Percentiles rank a stretch among this genome's conserved stretches.
Conservation (phyloP, 768 basidiomycete species). For the Serendipita sp. region DNA sequence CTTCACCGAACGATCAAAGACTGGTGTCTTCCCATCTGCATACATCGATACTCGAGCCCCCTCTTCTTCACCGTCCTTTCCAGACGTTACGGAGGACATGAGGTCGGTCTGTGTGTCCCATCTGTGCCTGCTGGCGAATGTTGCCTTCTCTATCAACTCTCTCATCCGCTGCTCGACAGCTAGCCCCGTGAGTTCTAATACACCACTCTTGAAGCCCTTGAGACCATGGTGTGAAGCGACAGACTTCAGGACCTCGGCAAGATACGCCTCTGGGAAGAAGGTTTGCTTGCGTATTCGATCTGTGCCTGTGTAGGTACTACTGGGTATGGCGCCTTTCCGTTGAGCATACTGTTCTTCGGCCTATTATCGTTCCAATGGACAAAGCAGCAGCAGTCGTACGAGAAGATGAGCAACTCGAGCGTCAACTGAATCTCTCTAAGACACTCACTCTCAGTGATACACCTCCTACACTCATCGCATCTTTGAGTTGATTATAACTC, state of each 20-base stretch:
- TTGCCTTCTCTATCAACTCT: conserved; percentile 51
- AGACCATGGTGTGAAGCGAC: conserved; percentile 56
- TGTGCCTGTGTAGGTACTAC: conserved; percentile 6
- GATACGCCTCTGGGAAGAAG: conserved; percentile 46
- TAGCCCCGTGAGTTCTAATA: conserved; percentile 62
- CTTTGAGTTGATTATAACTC: neutral
- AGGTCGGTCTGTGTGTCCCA: conserved; percentile 49
- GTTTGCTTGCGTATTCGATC: conserved; percentile 73
- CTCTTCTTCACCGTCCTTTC: conserved; percentile 24
- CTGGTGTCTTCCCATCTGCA: conserved; percentile 29
- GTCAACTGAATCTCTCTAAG: neutral
- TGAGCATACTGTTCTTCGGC: neutral
- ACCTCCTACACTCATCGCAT: neutral
- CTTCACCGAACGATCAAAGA: conserved; percentile 71
- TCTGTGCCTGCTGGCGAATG: conserved; percentile 51
- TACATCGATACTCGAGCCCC: neutral
- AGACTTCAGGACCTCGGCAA: conserved; percentile 51
- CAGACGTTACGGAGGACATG: conserved; percentile 47
- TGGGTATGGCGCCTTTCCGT: neutral
- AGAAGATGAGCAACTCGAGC: no score
- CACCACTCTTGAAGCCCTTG: conserved; percentile 48
- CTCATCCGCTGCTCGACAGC: conserved; percentile 62
- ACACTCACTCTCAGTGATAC: neutral
- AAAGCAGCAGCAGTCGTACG: neutral
- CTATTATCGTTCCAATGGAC: neutral